Conservation (phyloP, 2,329 filamentous ascomycete genomes). For the Chaetomium strumarium region DNA sequence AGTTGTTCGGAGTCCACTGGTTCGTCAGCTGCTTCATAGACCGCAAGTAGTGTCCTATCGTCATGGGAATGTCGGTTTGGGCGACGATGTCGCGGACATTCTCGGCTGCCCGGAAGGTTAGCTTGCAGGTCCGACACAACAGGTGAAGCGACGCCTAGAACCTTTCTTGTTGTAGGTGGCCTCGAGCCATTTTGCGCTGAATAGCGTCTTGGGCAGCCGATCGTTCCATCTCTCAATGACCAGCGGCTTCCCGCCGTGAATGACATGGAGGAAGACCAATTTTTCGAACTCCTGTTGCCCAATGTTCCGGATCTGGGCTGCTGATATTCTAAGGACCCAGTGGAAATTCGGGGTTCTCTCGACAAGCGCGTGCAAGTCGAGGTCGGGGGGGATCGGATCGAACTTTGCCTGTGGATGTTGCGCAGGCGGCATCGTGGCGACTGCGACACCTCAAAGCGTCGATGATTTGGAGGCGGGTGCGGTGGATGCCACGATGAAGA, state of each 20-base stretch:
- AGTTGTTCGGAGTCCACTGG: constrained; percentile 71
- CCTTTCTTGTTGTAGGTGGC: constrained; percentile 73
- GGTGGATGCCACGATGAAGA: no score
- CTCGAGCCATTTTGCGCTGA: constrained; percentile 75
- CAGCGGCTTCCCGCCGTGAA: constrained; percentile 77
- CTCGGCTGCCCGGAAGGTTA: constrained; percentile 53
- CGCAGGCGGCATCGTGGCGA: constrained; percentile 61
- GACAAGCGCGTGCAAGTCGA: constrained; percentile 71
- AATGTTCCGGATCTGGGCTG: constrained; percentile 69
- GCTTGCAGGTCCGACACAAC: neutral
- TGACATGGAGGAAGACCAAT: constrained; percentile 75
- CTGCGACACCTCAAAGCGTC: constrained; percentile 4
- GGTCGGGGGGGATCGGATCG: constrained; percentile 80
- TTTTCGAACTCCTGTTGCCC: constrained; percentile 78
- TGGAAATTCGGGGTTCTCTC: constrained; percentile 78
- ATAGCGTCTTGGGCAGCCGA: constrained; percentile 68
- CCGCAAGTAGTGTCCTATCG: constrained; percentile 82
- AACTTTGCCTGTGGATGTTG: constrained; percentile 81
- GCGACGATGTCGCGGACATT: constrained; percentile 73
- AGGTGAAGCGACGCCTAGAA: constrained; percentile 28
- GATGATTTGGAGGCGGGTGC: neutral
- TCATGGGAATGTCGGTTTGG: constrained; percentile 72
- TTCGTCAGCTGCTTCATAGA: constrained; percentile 80
- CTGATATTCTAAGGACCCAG: constrained; percentile 75
- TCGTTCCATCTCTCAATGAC: constrained; percentile 86